phyloP scores from a whole-genome alignment of 495 filamentous ascomycete genomes.

The Penicillium chermesinum region DNA sequence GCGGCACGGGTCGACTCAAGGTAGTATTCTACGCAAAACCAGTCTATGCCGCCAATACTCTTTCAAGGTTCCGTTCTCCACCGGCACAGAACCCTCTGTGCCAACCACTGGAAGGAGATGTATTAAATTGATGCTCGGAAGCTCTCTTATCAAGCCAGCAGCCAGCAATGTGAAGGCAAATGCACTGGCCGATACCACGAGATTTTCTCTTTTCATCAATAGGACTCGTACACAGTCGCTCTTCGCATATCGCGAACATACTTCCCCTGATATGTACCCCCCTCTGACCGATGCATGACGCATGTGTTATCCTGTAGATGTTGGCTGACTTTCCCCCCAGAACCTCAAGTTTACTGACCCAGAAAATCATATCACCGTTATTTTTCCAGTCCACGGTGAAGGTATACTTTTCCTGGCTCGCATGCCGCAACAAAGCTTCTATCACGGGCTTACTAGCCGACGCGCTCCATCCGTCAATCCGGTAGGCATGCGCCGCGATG shows the following conservation, averaged over 20 bases:
- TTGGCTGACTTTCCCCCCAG: too few species aligned
- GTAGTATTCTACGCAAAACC: too few species aligned
- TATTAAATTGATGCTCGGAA: too few species aligned
- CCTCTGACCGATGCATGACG: not conserved
- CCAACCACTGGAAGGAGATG: too few species aligned
- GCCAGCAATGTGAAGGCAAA: too few species aligned
- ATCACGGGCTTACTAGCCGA: not conserved
- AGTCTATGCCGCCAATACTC: too few species aligned
- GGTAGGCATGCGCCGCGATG: not conserved
- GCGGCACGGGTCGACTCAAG: too few species aligned
- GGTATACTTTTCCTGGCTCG: not conserved
- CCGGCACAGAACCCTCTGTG: too few species aligned
- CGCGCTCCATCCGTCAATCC: not conserved
- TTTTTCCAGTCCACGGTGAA: conserved; percentile 1
- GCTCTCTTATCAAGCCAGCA: too few species aligned
- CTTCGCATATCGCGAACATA: conserved; percentile 2
- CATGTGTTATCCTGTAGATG: conserved; percentile 2
- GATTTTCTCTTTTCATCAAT: too few species aligned
- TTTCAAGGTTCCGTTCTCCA: too few species aligned
- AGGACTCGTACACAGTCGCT: not conserved
- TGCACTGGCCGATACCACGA: too few species aligned
- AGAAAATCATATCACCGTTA: not conserved
- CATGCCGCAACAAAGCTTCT: not conserved
- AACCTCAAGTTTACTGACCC: not conserved
- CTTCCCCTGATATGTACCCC: not conserved